Evolutionary conservation across 2,329 filamentous ascomycete species (phyloP), one percentile per base, ranked within the genome.

Genomic region (Bretziella fagacearum): DNA sequence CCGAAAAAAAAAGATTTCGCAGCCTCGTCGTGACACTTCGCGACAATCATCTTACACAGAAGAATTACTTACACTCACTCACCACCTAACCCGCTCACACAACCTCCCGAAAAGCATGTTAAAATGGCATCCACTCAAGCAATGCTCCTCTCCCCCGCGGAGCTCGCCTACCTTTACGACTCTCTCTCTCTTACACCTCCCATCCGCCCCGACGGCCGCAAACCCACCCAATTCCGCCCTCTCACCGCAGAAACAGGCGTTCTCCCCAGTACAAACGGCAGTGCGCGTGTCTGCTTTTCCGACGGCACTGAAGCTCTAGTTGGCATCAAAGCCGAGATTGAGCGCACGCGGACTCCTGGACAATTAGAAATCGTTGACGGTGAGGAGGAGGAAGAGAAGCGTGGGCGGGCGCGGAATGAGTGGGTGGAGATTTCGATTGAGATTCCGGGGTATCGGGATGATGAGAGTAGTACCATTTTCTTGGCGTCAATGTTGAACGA

Each of bases 251-350:
- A 98, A 66, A 86, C 83, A 47, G 83, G 84, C 49, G 84, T 96
- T 48, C 72, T 98, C 0, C 87, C 91, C 0, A 79, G 80, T 40
- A 81, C 89, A 13, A 93, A 96, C 58, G 91, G 91, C 52, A 93
- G 84, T 62, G 89, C 91, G 51, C 77, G 93, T 27, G 81, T 98
- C 40, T 93, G 89, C 54, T 93, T 96, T 60, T 79, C 86, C 3
- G 91, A 98, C 61, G 91, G 91, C 44, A 93, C 86, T 1, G 91
- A 98, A 63, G 91, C 91, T 5, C 81, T 98, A 52, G 91, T 95
- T 4, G 91, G 91, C 39, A 80, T 95, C 52, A 98, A 96, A 65
- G 86, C 84, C 1, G 89, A 96, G 64, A 84, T 96, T 3, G 86
- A 94, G 62, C 79, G 74, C 66, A 85, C 80, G 40, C 54, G 50